phyloP scores from a whole-genome alignment of 139 green algal species.

The Chlorella ohadii region DNA sequence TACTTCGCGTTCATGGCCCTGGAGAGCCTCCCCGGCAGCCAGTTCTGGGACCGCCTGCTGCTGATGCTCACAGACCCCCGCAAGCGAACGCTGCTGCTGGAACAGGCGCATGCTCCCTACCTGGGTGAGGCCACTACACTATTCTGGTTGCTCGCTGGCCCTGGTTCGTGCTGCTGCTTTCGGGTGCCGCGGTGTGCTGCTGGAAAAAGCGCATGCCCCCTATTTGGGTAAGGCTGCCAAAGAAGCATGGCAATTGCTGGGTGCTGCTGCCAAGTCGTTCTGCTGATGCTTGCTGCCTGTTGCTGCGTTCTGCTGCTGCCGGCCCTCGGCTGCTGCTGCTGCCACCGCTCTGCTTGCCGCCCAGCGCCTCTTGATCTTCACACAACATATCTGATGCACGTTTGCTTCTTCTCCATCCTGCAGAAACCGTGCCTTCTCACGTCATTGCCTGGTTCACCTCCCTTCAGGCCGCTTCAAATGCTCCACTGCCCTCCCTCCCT shows the following conservation, averaged over 20 bases:
- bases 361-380: too few species aligned
- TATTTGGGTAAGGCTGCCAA: too few species aligned
- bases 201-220: too few species aligned
- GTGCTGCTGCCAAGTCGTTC: too few species aligned
- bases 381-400: too few species aligned
- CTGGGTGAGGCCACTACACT: constrained; percentile 18
- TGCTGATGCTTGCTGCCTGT: too few species aligned
- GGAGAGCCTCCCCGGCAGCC: constrained; percentile 77
- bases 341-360: background rate
- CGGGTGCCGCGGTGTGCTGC: too few species aligned
- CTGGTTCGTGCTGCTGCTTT: too few species aligned
- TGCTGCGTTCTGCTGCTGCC: background rate
- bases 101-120: constrained; percentile 64
- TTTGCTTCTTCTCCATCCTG: too few species aligned
- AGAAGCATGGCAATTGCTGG: too few species aligned
- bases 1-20: constrained; percentile 95
- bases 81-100: constrained; percentile 26
- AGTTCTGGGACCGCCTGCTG: constrained; percentile 82
- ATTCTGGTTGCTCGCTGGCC: too few species aligned
- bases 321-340: background rate
- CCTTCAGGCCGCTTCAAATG: constrained; percentile 69
- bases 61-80: constrained; percentile 77
- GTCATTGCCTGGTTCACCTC: constrained; percentile 75
- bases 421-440: constrained; percentile 67
- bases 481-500: too few species aligned